Conservation (phyloP, 805 yeast genomes). For the Candida broadrunensis region DNA sequence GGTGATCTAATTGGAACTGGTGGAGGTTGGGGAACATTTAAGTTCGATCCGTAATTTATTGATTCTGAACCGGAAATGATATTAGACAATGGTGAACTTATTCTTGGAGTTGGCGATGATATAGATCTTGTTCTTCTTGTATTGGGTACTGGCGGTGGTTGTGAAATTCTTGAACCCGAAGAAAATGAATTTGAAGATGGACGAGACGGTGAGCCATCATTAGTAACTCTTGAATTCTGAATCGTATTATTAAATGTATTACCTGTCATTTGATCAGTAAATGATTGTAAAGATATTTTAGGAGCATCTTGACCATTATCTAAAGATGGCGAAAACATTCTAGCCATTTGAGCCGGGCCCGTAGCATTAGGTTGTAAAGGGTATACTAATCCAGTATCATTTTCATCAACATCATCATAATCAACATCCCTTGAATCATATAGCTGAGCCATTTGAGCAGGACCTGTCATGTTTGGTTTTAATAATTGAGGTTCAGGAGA, state of each 20-base stretch:
- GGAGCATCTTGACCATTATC: slow-evolving; percentile 13
- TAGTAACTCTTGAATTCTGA: slow-evolving; percentile 26
- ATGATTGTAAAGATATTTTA: slow-evolving; percentile 36
- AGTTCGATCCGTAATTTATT: not conserved
- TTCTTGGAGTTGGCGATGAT: slow-evolving; percentile 26
- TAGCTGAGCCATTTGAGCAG: slow-evolving; percentile 36
- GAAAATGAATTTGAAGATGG: slow-evolving; percentile 4
- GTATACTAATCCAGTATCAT: slow-evolving; percentile 5
- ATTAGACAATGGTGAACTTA: slow-evolving; percentile 10
- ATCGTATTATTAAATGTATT: slow-evolving; percentile 31
- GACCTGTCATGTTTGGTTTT: slow-evolving; percentile 43
- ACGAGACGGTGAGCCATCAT: slow-evolving; percentile 9
- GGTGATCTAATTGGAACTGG: slow-evolving; percentile 25
- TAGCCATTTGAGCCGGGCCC: slow-evolving; percentile 35
- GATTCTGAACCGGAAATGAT: not conserved
- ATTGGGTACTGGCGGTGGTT: slow-evolving; percentile 36
- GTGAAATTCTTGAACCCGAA: slow-evolving; percentile 8
- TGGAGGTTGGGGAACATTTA: slow-evolving; percentile 6
- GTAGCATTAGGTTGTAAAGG: slow-evolving; percentile 26
- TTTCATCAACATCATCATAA: slow-evolving; percentile 6
- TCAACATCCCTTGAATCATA: slow-evolving; percentile 11
- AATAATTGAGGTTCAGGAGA: slow-evolving; percentile 19
- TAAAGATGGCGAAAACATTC: slow-evolving; percentile 18
- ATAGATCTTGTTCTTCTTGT: slow-evolving; percentile 33
- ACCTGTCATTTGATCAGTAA: slow-evolving; percentile 41